Percentiles rank a stretch among this genome's conserved stretches.
These are phyloP conservation scores for Candida mattraensis DNA, from an alignment of 805 yeast species.

Conservation along the genomic window DNA sequence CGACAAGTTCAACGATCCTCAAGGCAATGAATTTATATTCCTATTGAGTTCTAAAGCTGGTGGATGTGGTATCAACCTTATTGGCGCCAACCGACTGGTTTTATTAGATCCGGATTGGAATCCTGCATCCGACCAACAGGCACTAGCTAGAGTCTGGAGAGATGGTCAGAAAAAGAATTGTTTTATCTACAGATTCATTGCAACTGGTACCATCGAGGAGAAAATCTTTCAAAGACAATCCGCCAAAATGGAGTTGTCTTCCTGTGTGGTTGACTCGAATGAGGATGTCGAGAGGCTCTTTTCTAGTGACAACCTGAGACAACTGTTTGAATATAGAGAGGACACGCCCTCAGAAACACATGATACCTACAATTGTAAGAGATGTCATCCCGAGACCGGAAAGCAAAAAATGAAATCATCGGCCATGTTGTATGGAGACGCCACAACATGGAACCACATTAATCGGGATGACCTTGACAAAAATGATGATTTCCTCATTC, in stretches of 20 bases:
- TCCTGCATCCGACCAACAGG: conserved; percentile 98
- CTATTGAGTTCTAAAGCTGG: conserved; percentile 94
- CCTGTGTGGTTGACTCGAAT: conserved; percentile 96
- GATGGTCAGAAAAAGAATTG: conserved; percentile 98
- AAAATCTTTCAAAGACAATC: conserved; percentile 95
- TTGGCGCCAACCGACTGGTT: conserved; percentile 91
- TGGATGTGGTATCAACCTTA: conserved; percentile 96
- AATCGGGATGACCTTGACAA: conserved; percentile 56
- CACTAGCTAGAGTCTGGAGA: conserved; percentile 97
- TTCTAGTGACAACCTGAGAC: conserved; percentile 75
- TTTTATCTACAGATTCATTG: conserved; percentile 87
- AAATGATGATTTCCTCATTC: conserved; percentile 76
- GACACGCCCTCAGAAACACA: conserved; percentile 86
- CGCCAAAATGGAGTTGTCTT: conserved; percentile 87
- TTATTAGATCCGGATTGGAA: conserved; percentile 95
- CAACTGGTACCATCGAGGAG: conserved; percentile 95
- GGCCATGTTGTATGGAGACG: conserved; percentile 95
- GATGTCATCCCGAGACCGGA: conserved; percentile 58
- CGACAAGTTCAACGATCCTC: conserved; percentile 88
- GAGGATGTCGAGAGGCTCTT: conserved; percentile 93
- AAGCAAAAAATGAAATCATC: conserved; percentile 64
- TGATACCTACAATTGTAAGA: conserved; percentile 82
- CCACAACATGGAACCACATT: conserved; percentile 96
- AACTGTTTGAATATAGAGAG: conserved; percentile 69
- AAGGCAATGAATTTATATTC: conserved; percentile 83